phyloP scores from a whole-genome alignment of 768 basidiomycete species.

The Boletus edulis region DNA sequence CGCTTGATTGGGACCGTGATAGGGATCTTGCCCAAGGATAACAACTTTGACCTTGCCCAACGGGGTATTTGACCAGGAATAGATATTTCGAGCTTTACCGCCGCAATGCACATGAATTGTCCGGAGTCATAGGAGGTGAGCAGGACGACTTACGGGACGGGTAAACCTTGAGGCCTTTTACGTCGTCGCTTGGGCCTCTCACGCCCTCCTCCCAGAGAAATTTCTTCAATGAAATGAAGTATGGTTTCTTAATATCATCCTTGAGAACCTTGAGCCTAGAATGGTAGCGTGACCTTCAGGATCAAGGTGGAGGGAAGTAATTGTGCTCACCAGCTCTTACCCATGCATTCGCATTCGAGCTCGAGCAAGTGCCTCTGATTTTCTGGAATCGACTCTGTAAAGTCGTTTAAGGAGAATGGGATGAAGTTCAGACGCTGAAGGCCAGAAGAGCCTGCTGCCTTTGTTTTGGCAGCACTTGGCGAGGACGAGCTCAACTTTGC shows the following conservation, averaged over 20 bases:
- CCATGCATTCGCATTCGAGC: constrained; percentile 73
- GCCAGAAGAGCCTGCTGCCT: constrained; percentile 11
- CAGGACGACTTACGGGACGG: constrained; percentile 56
- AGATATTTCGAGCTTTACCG: constrained; percentile 71
- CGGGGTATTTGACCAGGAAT: constrained; percentile 89
- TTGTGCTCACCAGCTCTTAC: constrained; percentile 58
- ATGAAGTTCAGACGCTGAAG: constrained; percentile 55
- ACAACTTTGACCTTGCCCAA: constrained; percentile 84
- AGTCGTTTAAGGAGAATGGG: constrained; percentile 62
- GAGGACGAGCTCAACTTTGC: constrained; percentile 34
- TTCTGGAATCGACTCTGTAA: constrained; percentile 50
- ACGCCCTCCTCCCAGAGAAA: constrained; percentile 70
- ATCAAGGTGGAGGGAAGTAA: neutral
- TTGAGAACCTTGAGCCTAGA: constrained; percentile 71
- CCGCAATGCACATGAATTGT: constrained; percentile 14
- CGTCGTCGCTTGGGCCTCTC: constrained; percentile 46
- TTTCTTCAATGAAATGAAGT: constrained; percentile 69
- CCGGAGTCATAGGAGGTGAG: constrained; percentile 27
- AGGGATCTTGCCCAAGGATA: constrained; percentile 89
- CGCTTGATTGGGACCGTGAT: constrained; percentile 77
- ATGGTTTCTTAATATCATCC: constrained; percentile 72
- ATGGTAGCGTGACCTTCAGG: constrained; percentile 6
- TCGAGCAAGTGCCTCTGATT: constrained; percentile 56
- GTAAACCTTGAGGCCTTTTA: constrained; percentile 58
- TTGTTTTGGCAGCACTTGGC: constrained; percentile 10